Base-by-base conservation (phyloP, 2,329 filamentous ascomycete genomes). In the Scedosporium boydii region DNA sequence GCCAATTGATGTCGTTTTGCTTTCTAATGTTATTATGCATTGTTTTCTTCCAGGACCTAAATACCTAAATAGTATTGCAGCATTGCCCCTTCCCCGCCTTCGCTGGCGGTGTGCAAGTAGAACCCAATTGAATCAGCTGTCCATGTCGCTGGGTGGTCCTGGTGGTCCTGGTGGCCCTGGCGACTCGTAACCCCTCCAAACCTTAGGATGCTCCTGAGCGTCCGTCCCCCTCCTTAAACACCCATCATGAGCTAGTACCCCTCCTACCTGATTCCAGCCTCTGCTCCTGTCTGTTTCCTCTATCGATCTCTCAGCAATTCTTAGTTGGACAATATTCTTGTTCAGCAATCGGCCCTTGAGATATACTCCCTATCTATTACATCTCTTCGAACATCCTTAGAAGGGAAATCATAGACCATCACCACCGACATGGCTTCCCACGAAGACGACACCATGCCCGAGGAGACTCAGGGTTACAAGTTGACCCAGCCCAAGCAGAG, bases 401-500 rank as follows among this genome's bases (percentile, higher is more conserved):
- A 18, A 6, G 23, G 51, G 7, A 26, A 44, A 21, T 23, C 27
- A 12, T 16, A 42, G 3, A 1, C 57, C 10, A 14, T 18, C n/a
- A 4, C 53, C 46, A 29, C 68, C 75, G 81, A 70, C 70, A 91
- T 91, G 88, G 81, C 87, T 68, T 83, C 86, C 70, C 80, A 84
- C 72, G 80, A 87, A 67, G 91, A 96, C 65, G 93, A 98, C 72
- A 86, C 93, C 68, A 82, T 89, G 76, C 88, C 91, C 67, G 90
- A 95, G 80, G 84, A 88, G 79, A 97, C 93, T 68, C 88, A 93
- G 79, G 93, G 93, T 74, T 98, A 97, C 88, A 97, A 96, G 86
- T 89, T 97, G 73, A 93, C 91, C 69, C 91, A 97, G 85, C 83
- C 83, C 66, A 97, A 97, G 88, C 96, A 98, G 85, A 96, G 91